Percentiles rank a stretch among this genome's conserved stretches.
Conservation (phyloP, 148 eudicot species). For the Gaultheria prostrata region DNA sequence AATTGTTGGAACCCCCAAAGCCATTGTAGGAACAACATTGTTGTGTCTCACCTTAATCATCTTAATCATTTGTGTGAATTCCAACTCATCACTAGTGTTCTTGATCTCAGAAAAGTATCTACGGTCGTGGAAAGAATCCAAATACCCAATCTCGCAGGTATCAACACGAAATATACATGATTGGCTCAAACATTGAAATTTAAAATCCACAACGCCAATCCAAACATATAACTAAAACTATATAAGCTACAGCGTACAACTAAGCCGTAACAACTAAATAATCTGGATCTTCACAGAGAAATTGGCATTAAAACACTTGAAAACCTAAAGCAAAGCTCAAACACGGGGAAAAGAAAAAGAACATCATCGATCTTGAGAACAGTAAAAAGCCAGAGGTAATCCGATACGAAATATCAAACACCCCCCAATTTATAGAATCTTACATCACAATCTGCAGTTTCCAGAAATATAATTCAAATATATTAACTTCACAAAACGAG, state of each 20-base stretch:
- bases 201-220: background rate
- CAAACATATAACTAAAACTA: background rate
- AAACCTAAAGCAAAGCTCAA: background rate
- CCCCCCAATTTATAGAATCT: background rate
- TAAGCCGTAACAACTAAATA: background rate
- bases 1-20: conserved; percentile 86
- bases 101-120: conserved; percentile 73
- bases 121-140: conserved; percentile 93
- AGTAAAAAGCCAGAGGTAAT: background rate
- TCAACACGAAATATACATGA: conserved; percentile 10
- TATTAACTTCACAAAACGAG: no score
- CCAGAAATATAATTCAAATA: background rate
- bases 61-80: conserved; percentile 79
- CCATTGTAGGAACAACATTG: conserved; percentile 95
- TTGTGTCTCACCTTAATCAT: conserved; percentile 94
- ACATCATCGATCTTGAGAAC: background rate
- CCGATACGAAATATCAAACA: background rate
- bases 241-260: background rate
- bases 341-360: background rate
- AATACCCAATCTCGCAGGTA: conserved; percentile 93
- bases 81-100: conserved; percentile 62
- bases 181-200: background rate
- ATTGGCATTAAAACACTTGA: background rate
- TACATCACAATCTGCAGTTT: background rate
- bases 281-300: background rate